These are phyloP conservation scores for Phaeodactylum tricornutum DNA, from an alignment of 108 stramenopile genomes.

Conservation along the genomic window DNA sequence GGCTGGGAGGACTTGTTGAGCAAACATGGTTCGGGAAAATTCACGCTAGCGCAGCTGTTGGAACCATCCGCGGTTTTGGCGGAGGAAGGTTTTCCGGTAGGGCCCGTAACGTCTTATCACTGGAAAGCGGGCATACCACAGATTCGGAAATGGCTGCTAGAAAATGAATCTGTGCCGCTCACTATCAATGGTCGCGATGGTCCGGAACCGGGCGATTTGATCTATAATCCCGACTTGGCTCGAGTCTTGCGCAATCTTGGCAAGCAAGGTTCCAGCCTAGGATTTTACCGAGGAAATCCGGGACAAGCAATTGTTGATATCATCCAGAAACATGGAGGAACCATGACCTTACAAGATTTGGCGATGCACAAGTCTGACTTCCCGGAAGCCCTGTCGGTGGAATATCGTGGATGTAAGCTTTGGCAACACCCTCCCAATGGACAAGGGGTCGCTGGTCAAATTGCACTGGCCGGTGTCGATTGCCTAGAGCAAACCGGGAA, in stretches of 20 bases:
- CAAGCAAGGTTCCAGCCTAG: slow-evolving; percentile 58
- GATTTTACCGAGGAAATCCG: slow-evolving; percentile 80
- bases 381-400: slow-evolving; percentile 63
- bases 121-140: slow-evolving; percentile 64
- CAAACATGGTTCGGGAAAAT: slow-evolving; percentile 59
- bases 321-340: slow-evolving; percentile 69
- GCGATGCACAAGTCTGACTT: slow-evolving; percentile 54
- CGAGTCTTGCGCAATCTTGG: slow-evolving; percentile 75
- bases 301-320: slow-evolving; percentile 80
- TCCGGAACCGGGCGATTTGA: slow-evolving; percentile 67
- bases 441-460: slow-evolving; percentile 88
- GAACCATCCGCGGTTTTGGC: slow-evolving; percentile 88
- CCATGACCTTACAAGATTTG: slow-evolving; percentile 80
- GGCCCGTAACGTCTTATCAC: slow-evolving; percentile 68
- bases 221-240: slow-evolving; percentile 84
- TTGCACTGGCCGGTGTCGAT: slow-evolving; percentile 79
- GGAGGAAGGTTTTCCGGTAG: slow-evolving; percentile 87
- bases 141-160: slow-evolving; percentile 53
- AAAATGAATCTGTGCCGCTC: slow-evolving; percentile 42
- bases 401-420: slow-evolving; percentile 59
- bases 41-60: slow-evolving; percentile 69
- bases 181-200: slow-evolving; percentile 39
- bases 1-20: slow-evolving; percentile 79
- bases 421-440: slow-evolving; percentile 94
- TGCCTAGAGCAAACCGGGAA: slow-evolving; percentile 27